phyloP scores from a whole-genome alignment of 805 yeast genomes.

The Yamadazyma insecticola region DNA sequence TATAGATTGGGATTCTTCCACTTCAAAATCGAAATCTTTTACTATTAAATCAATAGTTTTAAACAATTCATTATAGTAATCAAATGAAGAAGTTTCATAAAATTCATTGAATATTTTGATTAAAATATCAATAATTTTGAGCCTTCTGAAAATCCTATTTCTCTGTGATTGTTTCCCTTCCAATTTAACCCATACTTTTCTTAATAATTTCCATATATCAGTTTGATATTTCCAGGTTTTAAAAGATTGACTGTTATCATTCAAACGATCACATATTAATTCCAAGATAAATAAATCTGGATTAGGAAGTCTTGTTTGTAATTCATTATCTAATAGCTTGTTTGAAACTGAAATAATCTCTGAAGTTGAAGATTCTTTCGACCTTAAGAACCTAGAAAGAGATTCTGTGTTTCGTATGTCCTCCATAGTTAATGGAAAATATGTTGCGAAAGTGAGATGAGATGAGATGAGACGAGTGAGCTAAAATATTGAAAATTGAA shows the following conservation, averaged over 20 bases:
- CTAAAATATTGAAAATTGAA: neutral
- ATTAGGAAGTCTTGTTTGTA: constrained; percentile 50
- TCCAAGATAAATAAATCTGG: constrained; percentile 52
- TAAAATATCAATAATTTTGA: constrained; percentile 36
- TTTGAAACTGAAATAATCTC: constrained; percentile 34
- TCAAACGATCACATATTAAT: constrained; percentile 55
- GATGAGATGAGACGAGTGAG: constrained; percentile 1
- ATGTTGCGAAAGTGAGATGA: too few relatives aligned
- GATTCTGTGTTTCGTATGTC: constrained; percentile 34
- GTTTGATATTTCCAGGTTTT: constrained; percentile 38
- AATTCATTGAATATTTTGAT: constrained; percentile 6
- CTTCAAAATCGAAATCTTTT: constrained; percentile 22
- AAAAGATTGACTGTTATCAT: constrained; percentile 39
- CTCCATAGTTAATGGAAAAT: constrained; percentile 9
- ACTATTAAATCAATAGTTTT: constrained; percentile 15
- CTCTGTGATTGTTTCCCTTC: constrained; percentile 24
- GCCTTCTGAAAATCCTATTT: constrained; percentile 35
- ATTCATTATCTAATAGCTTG: constrained; percentile 26
- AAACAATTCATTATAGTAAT: constrained; percentile 12
- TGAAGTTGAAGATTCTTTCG: constrained; percentile 41
- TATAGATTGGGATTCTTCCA: constrained; percentile 28
- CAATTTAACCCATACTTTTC: constrained; percentile 31
- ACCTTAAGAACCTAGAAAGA: constrained; percentile 54
- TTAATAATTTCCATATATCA: constrained; percentile 49
- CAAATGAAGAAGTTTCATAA: constrained; percentile 3